Conservation (phyloP, 78 protist species). For the Capsaspora owczarzaki region DNA sequence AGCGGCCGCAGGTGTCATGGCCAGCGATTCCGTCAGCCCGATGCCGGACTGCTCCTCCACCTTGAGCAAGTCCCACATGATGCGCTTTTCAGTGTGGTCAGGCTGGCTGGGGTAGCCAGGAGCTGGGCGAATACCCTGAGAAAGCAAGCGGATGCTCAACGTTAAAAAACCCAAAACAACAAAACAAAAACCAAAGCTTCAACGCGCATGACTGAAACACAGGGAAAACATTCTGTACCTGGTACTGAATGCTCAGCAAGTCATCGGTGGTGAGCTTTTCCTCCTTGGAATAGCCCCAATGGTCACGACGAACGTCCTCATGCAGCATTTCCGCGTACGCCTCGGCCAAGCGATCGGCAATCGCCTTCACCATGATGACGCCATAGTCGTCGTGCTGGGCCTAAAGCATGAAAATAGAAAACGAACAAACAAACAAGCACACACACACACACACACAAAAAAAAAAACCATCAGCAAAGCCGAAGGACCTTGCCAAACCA, state of each 20-base stretch:
- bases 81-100: slow-evolving; percentile 94
- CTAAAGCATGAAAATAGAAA: neutral
- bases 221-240: neutral
- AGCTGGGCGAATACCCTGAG: slow-evolving; percentile 95
- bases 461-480: too few species aligned
- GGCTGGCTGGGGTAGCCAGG: slow-evolving; percentile 98
- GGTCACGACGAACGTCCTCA: slow-evolving; percentile 66
- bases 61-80: slow-evolving; percentile 74
- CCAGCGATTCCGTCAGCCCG: slow-evolving; percentile 78
- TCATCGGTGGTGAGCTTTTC: slow-evolving; percentile 66
- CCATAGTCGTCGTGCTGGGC: slow-evolving; percentile 79
- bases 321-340: slow-evolving; percentile 87
- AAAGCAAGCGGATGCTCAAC: too few species aligned
- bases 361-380: slow-evolving; percentile 85
- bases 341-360: slow-evolving; percentile 77
- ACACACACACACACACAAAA: neutral
- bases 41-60: slow-evolving; percentile 37
- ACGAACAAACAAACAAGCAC: neutral
- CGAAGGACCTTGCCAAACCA: neutral
- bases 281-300: slow-evolving; percentile 85
- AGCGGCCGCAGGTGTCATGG: slow-evolving; percentile 95
- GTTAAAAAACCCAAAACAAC: neutral
- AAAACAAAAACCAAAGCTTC: neutral
- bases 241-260: slow-evolving; percentile 66
- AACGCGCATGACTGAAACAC: too few species aligned